Evolutionary conservation across 192 early-diverging fungal genomes (phyloP), one percentile per base, ranked within the genome.

Genomic region (Coemansia sp.): DNA sequence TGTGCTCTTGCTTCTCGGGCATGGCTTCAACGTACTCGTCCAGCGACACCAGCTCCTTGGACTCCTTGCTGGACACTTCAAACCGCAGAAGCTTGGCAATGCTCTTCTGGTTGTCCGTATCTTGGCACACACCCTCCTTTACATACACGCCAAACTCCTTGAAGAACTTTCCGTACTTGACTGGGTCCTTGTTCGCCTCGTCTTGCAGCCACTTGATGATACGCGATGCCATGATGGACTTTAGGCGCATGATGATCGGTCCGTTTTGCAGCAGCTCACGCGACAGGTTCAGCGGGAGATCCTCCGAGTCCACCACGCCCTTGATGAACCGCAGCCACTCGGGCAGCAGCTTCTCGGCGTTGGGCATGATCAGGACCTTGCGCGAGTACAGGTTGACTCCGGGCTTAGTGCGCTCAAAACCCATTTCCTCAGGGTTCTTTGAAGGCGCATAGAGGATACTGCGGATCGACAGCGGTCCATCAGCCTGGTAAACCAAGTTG

Each of bases 261-360:
- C 91, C 87, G 59, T 95, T 88, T 81, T 99, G 97, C 50, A 99
- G 82, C 7, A 95, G 96, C 82, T 99, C 97, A 59, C 97, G 89
- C 6, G 96, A 98, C 16, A 99, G 94, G 63, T 98, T 98, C 51
- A 99, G 82, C n/a, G 97, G 96, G 59, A 98, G 78, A 68, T 99
- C 96, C 73, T 98, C 95, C 1, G 92, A 90, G 82, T 99, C 97
- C 11, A 99, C 90, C 43, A 99, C 76, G 39, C 92, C 97, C 79
- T 90, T 89, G 68, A 99, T 62, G 81, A 99, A 99, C n/a, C 84
- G 83, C 22, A 98, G 85, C 78, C 78, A 99, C 60, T 88, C 85
- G 48, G 97, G 96, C 59, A 98, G 74, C 57, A 99, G 90, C 37
- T 92, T 91, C 45, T 69, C 66, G 39, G 89, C 83, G 35, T 97